Conservation (phyloP, 2,329 filamentous ascomycete species). For the Ophiosphaerella korrae region DNA sequence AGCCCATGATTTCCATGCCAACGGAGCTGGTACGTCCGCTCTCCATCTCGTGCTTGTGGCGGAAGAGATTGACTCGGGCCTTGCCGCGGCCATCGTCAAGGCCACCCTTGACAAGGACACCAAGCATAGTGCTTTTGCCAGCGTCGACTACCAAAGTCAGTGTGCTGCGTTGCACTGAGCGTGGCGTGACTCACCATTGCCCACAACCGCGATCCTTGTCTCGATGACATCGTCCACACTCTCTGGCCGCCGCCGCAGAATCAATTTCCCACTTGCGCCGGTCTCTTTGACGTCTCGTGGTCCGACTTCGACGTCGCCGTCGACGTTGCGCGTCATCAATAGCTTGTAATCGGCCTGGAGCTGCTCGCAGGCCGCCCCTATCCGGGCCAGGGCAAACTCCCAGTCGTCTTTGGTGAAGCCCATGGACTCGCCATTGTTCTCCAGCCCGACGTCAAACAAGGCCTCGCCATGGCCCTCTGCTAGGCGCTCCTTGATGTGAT, state of each 20-base stretch:
- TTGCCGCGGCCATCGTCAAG: slow-evolving; percentile 94
- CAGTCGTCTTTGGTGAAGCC: slow-evolving; percentile 75
- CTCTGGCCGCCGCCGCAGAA: slow-evolving; percentile 75
- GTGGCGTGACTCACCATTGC: slow-evolving; percentile 68
- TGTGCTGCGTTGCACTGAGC: no score
- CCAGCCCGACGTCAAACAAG: slow-evolving; percentile 88
- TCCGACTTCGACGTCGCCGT: slow-evolving; percentile 72
- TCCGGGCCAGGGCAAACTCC: slow-evolving; percentile 69
- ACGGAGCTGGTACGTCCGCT: slow-evolving; percentile 94
- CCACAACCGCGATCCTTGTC: slow-evolving; percentile 93
- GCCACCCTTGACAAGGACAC: slow-evolving; percentile 92
- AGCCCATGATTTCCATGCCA: slow-evolving; percentile 97
- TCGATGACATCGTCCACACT: slow-evolving; percentile 89
- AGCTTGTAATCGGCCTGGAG: slow-evolving; percentile 77
- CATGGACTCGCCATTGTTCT: slow-evolving; percentile 89
- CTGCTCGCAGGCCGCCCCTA: slow-evolving; percentile 68
- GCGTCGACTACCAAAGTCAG: slow-evolving; percentile 71
- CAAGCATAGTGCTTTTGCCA: slow-evolving; percentile 94
- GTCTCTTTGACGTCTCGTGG: slow-evolving; percentile 69
- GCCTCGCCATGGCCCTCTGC: slow-evolving; percentile 86
- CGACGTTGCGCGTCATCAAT: slow-evolving; percentile 88
- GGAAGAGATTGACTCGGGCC: slow-evolving; percentile 92
- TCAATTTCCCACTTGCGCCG: slow-evolving; percentile 81
- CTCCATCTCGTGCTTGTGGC: slow-evolving; percentile 97
- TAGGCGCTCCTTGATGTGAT: slow-evolving; percentile 66